A percentile compares a stretch with the other conserved stretches of the same genome.
Evolutionary conservation across 305 asterid species (phyloP).

Genomic region (Vinca major): DNA sequence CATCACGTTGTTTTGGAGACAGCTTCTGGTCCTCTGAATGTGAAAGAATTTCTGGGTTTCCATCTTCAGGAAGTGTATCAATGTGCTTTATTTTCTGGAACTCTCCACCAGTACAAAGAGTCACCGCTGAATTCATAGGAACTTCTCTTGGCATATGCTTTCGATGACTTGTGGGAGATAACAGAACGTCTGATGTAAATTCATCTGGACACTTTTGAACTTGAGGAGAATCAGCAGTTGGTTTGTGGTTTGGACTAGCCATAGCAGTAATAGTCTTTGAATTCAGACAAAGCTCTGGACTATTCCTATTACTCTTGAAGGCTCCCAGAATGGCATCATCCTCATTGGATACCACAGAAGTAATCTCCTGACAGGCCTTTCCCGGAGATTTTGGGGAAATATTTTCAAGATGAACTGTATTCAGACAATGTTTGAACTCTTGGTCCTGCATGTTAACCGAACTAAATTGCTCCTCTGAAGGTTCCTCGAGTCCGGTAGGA

Average conservation of each 20-base stretch:
- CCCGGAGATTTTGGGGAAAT: constrained; percentile 26
- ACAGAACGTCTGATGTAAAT: constrained; percentile 16
- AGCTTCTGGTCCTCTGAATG: constrained; percentile 19
- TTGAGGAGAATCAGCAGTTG: constrained; percentile 20
- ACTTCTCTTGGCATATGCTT: constrained; percentile 15
- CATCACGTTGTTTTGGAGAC: constrained; percentile 5
- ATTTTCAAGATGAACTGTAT: constrained; percentile 27
- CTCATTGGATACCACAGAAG: constrained; percentile 26
- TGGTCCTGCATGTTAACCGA: constrained; percentile 21
- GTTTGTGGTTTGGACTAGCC: constrained; percentile 18
- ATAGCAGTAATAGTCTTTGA: constrained; percentile 6
- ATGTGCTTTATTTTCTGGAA: constrained; percentile 20
- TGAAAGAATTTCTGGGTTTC: constrained; percentile 18
- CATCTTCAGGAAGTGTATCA: constrained; percentile 21
- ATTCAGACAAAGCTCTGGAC: constrained; percentile 15
- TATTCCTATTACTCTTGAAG: constrained; percentile 18
- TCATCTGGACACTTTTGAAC: constrained; percentile 19
- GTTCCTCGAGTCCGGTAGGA: constrained; percentile 26
- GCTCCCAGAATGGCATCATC: constrained; percentile 20
- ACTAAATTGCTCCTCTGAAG: constrained; percentile 18
- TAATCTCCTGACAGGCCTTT: constrained; percentile 25
- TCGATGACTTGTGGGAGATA: constrained; percentile 22
- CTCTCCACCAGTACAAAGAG: constrained; percentile 22
- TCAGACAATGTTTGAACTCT: constrained; percentile 21
- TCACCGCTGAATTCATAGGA: constrained; percentile 19